A percentile compares a stretch with the other conserved stretches of the same genome.
phyloP scores from a whole-genome alignment of 2,329 filamentous ascomycete genomes.

The Microdochium trichocladiopsis region DNA sequence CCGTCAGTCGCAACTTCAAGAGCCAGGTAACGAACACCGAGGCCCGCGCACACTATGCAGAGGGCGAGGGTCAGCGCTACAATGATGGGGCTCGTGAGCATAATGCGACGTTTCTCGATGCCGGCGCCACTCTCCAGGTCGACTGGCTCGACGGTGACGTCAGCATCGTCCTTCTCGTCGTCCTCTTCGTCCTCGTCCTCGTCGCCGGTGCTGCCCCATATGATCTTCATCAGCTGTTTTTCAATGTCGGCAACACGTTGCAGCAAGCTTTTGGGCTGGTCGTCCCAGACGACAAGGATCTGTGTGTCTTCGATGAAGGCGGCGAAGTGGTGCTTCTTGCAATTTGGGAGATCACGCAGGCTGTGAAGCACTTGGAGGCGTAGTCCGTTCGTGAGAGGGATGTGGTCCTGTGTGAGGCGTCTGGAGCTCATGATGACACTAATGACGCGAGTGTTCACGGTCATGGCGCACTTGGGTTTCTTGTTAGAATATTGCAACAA shows the following conservation, averaged over 20 bases:
- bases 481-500: neutral
- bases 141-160: constrained; percentile 33
- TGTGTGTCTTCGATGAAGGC: constrained; percentile 54
- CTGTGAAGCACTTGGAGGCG: constrained; percentile 55
- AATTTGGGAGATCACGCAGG: constrained; percentile 47
- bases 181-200: constrained; percentile 31
- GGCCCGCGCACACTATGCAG: constrained; percentile 43
- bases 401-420: constrained; percentile 41
- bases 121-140: constrained; percentile 31
- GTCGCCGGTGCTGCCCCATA: constrained; percentile 41
- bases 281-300: constrained; percentile 57
- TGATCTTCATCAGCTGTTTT: constrained; percentile 45
- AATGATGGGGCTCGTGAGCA: constrained; percentile 48
- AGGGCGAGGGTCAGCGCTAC: constrained; percentile 45
- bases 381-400: constrained; percentile 50
- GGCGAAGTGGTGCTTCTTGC: constrained; percentile 60
- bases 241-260: constrained; percentile 44
- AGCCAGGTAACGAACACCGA: constrained; percentile 48
- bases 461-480: constrained; percentile 56
- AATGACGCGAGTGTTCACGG: constrained; percentile 58
- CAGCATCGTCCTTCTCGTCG: constrained; percentile 28
- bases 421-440: constrained; percentile 44
- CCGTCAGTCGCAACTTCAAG: constrained; percentile 46
- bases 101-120: constrained; percentile 37
- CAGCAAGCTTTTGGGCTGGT: constrained; percentile 49